A percentile compares a stretch with the other conserved stretches of the same genome.
phyloP scores from a whole-genome alignment of 2,329 filamentous ascomycete species.

The Diaporthe citriasiana region DNA sequence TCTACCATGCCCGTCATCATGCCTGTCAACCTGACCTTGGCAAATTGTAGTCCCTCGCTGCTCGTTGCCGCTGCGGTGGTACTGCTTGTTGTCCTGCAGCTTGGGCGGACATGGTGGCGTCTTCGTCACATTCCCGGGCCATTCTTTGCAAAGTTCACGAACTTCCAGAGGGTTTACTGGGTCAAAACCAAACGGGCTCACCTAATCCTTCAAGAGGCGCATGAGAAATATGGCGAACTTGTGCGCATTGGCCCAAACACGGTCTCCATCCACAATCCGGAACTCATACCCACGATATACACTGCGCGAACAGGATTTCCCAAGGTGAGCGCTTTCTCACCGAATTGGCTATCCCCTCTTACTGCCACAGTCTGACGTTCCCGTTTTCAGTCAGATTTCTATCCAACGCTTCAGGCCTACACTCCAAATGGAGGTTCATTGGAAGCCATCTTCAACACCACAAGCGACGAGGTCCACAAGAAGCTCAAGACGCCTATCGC shows the following conservation, averaged over 20 bases:
- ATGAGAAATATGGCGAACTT: constrained; percentile 61
- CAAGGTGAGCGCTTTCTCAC: constrained; percentile 40
- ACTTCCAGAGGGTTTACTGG: constrained; percentile 44
- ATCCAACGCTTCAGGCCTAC: constrained; percentile 47
- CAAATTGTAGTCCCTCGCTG: not conserved
- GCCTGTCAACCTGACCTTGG: constrained; percentile 1
- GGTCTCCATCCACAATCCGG: constrained; percentile 60
- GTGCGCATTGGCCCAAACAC: constrained; percentile 65
- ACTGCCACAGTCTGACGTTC: not conserved
- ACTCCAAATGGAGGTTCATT: constrained; percentile 43
- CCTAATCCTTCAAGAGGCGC: constrained; percentile 48
- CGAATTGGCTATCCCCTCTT: not conserved
- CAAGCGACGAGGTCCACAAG: constrained; percentile 50
- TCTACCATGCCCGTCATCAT: not conserved
- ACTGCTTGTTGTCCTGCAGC: not conserved
- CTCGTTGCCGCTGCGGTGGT: constrained; percentile 12
- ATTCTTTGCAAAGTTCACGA: constrained; percentile 43
- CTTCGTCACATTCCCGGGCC: constrained; percentile 47
- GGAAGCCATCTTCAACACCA: constrained; percentile 50
- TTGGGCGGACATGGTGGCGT: constrained; percentile 39
- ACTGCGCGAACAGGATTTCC: constrained; percentile 45
- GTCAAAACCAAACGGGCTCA: constrained; percentile 45
- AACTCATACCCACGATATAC: constrained; percentile 44
- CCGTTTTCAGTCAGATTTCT: constrained; percentile 47
- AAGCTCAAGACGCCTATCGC: constrained; percentile 48